These are phyloP conservation scores for Durio zibethinus DNA, from an alignment of 345 rosid species.

Conservation along the genomic window DNA sequence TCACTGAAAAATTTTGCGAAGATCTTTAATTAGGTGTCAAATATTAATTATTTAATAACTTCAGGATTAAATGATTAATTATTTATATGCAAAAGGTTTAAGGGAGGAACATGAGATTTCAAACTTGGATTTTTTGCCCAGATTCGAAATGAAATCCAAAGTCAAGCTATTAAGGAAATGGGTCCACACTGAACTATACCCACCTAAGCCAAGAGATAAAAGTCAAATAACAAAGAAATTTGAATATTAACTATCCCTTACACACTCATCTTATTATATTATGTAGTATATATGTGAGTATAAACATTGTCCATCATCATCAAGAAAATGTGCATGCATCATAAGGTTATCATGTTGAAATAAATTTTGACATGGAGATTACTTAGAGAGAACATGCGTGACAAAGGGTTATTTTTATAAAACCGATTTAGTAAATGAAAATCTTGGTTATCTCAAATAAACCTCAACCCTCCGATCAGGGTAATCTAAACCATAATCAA, in stretches of 20 bases:
- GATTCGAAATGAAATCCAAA: slow-evolving; percentile 10
- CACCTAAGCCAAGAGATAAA: slow-evolving; percentile 39
- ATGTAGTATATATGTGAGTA: not conserved
- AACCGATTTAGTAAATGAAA: not conserved
- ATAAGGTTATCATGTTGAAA: slow-evolving; percentile 9
- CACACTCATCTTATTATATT: not conserved
- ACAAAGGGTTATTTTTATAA: not conserved
- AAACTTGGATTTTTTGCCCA: not conserved
- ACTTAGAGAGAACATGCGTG: slow-evolving; percentile 13
- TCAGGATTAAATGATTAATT: not conserved
- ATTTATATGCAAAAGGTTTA: not conserved
- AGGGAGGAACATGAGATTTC: not conserved
- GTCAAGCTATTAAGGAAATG: slow-evolving; percentile 14
- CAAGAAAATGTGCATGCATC: not conserved
- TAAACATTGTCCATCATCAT: not conserved
- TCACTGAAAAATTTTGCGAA: not conserved
- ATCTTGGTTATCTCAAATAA: not conserved
- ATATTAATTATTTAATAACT: not conserved
- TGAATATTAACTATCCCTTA: slow-evolving; percentile 35
- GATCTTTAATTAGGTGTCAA: not conserved
- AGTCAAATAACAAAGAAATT: slow-evolving; percentile 31
- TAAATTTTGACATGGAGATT: slow-evolving; percentile 19
- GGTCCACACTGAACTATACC: slow-evolving; percentile 30
- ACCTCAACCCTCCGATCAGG: not conserved
- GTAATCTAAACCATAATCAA: not conserved